Evolutionary conservation across 2,329 filamentous ascomycete species (phyloP).

Genomic region (Aureobasidium sp.): DNA sequence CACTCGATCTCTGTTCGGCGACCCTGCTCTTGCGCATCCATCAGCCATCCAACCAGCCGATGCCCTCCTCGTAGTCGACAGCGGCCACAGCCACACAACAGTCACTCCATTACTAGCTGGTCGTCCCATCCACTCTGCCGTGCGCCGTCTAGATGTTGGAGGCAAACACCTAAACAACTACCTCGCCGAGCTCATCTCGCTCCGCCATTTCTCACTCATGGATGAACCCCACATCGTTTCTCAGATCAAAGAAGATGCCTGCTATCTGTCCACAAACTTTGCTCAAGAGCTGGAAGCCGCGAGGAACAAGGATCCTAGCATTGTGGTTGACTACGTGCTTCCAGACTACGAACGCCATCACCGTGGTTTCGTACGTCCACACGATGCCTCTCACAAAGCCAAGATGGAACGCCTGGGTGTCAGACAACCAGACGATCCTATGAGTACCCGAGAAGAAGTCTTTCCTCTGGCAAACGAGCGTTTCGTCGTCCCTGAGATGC

Average conservation of each 20-base stretch:
- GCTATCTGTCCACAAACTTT: conserved; percentile 76
- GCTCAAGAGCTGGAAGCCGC: conserved; percentile 67
- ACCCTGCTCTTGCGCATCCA: conserved; percentile 23
- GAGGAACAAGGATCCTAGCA: conserved; percentile 51
- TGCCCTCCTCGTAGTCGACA: conserved; percentile 80
- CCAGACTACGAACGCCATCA: conserved; percentile 64
- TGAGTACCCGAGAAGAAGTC: conserved; percentile 59
- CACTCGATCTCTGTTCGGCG: conserved; percentile 60
- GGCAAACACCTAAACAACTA: conserved; percentile 93
- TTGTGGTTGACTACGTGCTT: conserved; percentile 86
- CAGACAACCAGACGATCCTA: conserved; percentile 20
- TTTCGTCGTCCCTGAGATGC: conserved; percentile 79
- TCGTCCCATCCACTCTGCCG: conserved; percentile 68
- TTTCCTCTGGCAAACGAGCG: conserved; percentile 86
- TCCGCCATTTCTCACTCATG: conserved; percentile 91
- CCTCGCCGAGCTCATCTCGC: conserved; percentile 78
- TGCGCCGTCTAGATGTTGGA: conserved; percentile 80
- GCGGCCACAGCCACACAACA: conserved; percentile 87
- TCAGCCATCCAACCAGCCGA: conserved; percentile 38
- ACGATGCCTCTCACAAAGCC: conserved; percentile 60
- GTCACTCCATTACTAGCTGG: conserved; percentile 80
- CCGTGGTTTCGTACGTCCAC: conserved; percentile 66
- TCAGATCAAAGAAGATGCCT: conserved; percentile 87
- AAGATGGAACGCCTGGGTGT: conserved; percentile 43
- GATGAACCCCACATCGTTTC: conserved; percentile 92